Percentiles rank a stretch among this genome's conserved stretches.
Evolutionary conservation across 345 rosid species (phyloP).

Genomic region (Cardamine occulta): DNA sequence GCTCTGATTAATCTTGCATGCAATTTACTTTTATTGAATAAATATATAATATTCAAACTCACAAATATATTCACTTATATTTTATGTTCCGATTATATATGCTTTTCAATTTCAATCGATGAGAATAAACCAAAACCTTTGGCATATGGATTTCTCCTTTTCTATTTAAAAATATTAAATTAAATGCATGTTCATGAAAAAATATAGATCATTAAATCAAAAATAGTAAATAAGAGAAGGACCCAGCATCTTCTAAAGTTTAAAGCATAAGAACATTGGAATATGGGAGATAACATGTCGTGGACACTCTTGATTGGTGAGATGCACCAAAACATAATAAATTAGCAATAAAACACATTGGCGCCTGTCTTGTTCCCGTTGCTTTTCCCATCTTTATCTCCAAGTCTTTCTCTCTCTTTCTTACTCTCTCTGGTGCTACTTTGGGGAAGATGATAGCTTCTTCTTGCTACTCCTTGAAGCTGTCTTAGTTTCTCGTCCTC

Average conservation of each 20-base stretch:
- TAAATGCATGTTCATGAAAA: neutral
- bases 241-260: slow-evolving; percentile 35
- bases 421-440: slow-evolving; percentile 12
- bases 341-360: slow-evolving; percentile 13
- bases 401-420: slow-evolving; percentile 8
- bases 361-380: slow-evolving; percentile 47
- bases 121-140: neutral
- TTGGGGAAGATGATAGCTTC: slow-evolving; percentile 10
- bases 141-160: neutral
- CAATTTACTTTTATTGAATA: no score
- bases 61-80: neutral
- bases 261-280: slow-evolving; percentile 32
- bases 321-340: slow-evolving; percentile 7
- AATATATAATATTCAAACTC: no score
- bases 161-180: neutral
- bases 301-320: slow-evolving; percentile 20
- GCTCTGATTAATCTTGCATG: no score
- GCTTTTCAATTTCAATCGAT: neutral
- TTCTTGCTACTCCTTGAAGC: slow-evolving; percentile 27
- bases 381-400: slow-evolving; percentile 39
- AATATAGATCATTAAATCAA: neutral
- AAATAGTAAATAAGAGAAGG: slow-evolving; percentile 15
- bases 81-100: neutral
- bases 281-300: slow-evolving; percentile 27
- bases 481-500: slow-evolving; percentile 1